Conservation (phyloP, 805 yeast genomes). For the Yarrowia bubula region DNA sequence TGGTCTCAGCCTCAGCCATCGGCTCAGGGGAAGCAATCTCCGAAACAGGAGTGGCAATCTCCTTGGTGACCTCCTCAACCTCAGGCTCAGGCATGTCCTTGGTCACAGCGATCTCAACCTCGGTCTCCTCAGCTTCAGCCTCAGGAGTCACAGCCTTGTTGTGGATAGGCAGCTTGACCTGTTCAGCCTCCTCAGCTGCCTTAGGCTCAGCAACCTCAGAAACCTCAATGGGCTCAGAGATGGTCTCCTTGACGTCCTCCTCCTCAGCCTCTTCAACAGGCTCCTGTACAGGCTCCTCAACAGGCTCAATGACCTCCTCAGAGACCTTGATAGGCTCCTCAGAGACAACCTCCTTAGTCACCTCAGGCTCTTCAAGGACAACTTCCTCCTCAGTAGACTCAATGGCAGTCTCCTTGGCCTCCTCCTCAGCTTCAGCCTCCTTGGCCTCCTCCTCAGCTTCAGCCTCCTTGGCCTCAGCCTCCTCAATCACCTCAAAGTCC, state of each 20-base stretch:
- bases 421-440: neutral
- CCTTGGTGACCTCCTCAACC: neutral
- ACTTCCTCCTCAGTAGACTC: no score
- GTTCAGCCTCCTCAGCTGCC: no score
- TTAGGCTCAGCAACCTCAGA: neutral
- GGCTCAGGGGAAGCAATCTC: neutral
- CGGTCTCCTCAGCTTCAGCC: neutral
- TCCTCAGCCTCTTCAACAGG: neutral
- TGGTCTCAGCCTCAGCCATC: neutral
- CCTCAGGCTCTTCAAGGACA: no score
- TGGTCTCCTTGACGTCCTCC: neutral
- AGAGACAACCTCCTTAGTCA: no score
- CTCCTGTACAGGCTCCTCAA: neutral
- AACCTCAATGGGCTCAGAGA: neutral
- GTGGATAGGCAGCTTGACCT: no score
- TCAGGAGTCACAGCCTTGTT: neutral
- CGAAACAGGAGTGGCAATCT: neutral
- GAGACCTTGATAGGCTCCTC: no score
- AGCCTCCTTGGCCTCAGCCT: neutral
- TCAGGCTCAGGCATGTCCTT: neutral
- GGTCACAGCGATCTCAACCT: neutral
- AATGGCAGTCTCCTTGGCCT: neutral
- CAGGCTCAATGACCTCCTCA: no score
- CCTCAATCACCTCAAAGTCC: neutral
- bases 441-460: neutral